These are phyloP conservation scores for Waitea zeae DNA, from an alignment of 1,284 basidiomycete genomes.

Conservation along the genomic window DNA sequence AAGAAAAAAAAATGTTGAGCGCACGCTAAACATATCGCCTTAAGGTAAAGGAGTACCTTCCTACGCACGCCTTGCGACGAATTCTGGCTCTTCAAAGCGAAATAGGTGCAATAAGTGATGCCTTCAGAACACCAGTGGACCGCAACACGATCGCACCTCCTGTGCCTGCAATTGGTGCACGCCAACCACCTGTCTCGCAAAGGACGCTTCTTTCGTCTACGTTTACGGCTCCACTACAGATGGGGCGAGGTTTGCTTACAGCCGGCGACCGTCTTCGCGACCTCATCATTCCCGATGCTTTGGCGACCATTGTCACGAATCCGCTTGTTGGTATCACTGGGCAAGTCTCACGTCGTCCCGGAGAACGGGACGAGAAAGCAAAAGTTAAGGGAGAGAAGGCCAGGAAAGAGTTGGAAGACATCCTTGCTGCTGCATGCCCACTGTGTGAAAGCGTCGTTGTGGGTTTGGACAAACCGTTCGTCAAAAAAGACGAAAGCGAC, in stretches of 20 bases:
- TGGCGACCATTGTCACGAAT: slow-evolving; percentile 55
- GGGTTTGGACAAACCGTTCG: slow-evolving; percentile 76
- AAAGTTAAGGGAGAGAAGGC: slow-evolving; percentile 34
- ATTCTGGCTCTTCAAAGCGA: slow-evolving; percentile 76
- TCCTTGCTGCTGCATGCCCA: slow-evolving; percentile 78
- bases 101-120: slow-evolving; percentile 57
- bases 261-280: slow-evolving; percentile 82
- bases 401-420: slow-evolving; percentile 74
- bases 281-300: slow-evolving; percentile 81
- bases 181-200: slow-evolving; percentile 32
- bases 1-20: too few relatives aligned
- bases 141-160: slow-evolving; percentile 15
- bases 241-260: slow-evolving; percentile 70
- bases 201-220: slow-evolving; percentile 58
- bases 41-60: slow-evolving; percentile 82
- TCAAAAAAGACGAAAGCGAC: slow-evolving; percentile 66
- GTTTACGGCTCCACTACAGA: slow-evolving; percentile 41
- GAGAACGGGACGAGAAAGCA: slow-evolving; percentile 19
- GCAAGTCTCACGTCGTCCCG: too few relatives aligned
- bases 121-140: slow-evolving; percentile 20
- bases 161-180: slow-evolving; percentile 12
- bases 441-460: slow-evolving; percentile 80
- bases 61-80: slow-evolving; percentile 62
- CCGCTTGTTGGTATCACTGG: slow-evolving; percentile 55
- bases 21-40: too few relatives aligned